A percentile compares a stretch with the other conserved stretches of the same genome.
Conservation (phyloP, 2,329 filamentous ascomycete species). For the Penicillium sp. region DNA sequence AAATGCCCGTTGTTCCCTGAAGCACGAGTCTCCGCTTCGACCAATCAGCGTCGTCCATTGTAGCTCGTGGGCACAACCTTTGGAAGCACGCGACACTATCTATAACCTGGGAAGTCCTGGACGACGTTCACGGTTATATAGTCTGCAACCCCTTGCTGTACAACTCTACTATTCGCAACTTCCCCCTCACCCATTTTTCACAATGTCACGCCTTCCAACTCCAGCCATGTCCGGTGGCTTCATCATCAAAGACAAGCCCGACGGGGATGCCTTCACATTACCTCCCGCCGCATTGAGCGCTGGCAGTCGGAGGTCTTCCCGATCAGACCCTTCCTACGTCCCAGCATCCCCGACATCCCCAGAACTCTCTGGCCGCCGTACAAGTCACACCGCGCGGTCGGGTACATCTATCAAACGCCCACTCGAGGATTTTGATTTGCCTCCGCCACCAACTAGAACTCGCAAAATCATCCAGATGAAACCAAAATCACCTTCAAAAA, state of each 20-base stretch:
- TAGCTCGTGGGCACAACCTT: conserved; percentile 30
- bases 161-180: background rate
- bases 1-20: conserved; percentile 28
- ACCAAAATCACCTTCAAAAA: conserved; percentile 50
- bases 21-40: conserved; percentile 16
- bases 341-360: conserved; percentile 38
- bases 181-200: background rate
- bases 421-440: conserved; percentile 66
- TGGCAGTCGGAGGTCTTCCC: conserved; percentile 29
- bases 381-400: conserved; percentile 27
- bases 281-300: conserved; percentile 37
- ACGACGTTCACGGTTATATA: conserved; percentile 10
- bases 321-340: conserved; percentile 30
- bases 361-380: conserved; percentile 22
- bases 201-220: conserved; percentile 39
- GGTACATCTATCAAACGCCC: conserved; percentile 40
- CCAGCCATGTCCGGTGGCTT: conserved; percentile 42
- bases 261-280: conserved; percentile 36
- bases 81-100: conserved; percentile 38
- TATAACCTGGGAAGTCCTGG: background rate
- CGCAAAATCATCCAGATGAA: conserved; percentile 99
- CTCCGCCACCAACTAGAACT: conserved; percentile 85
- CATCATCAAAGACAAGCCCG: conserved; percentile 37
- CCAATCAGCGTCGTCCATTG: conserved; percentile 28
- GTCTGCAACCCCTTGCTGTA: conserved; percentile 10